These are phyloP conservation scores for Phalaenopsis hybrid DNA, from an alignment of 116 monocot species.

Conservation along the genomic window DNA sequence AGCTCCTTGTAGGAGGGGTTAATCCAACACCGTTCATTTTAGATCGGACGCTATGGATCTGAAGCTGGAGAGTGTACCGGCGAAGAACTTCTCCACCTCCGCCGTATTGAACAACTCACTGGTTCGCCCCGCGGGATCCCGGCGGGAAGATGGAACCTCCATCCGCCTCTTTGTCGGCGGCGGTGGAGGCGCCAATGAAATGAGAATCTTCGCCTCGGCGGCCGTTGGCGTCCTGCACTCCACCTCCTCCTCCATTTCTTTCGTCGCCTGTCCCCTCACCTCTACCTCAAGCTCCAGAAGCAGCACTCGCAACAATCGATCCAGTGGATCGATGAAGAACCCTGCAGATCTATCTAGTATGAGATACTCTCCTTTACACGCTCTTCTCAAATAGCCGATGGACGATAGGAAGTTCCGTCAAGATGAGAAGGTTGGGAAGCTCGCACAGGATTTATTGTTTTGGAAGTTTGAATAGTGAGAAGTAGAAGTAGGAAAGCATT, in stretches of 20 bases:
- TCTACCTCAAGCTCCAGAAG: not conserved
- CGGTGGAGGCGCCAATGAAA: not conserved
- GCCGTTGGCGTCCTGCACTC: slow-evolving; percentile 5
- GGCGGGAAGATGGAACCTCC: not conserved
- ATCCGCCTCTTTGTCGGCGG: not conserved
- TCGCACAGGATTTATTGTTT: not conserved
- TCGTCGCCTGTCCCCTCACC: not conserved
- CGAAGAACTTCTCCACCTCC: slow-evolving; percentile 3
- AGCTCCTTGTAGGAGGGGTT: no score
- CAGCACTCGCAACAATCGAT: not conserved
- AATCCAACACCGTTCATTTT: not conserved
- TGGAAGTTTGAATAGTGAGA: not conserved
- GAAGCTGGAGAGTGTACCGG: not conserved
- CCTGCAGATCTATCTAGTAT: not conserved
- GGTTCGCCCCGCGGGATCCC: not conserved
- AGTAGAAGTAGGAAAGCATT: not conserved
- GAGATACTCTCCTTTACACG: not conserved
- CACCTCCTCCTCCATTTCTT: not conserved
- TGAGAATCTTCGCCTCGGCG: not conserved
- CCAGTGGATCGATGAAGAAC: not conserved
- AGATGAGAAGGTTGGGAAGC: not conserved
- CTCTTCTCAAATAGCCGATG: no score
- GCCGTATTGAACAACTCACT: not conserved
- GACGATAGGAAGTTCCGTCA: not conserved
- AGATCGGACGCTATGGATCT: not conserved